phyloP scores from a whole-genome alignment of 225 moss, liverwort and hornwort genomes.

The Neckera pumila region DNA sequence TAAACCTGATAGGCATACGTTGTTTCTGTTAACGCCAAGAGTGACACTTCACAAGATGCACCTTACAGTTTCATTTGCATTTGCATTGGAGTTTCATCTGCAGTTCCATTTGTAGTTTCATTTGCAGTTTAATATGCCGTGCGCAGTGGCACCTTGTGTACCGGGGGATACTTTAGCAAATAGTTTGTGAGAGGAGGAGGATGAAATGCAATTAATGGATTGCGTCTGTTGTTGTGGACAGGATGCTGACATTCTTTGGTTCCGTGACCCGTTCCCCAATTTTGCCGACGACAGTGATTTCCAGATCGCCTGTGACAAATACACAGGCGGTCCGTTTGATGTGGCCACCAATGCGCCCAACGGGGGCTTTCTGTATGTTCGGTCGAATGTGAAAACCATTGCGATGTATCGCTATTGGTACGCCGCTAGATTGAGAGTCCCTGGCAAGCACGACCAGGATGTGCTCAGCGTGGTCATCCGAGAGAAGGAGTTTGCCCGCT shows the following conservation, averaged over 20 bases:
- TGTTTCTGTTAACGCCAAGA: neutral
- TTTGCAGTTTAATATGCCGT: neutral
- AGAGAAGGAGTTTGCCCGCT: constrained; percentile 23
- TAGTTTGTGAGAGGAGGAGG: neutral
- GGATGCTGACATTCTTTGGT: constrained; percentile 94
- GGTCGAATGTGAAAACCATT: constrained; percentile 38
- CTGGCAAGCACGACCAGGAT: constrained; percentile 81
- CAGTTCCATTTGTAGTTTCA: too few relatives aligned
- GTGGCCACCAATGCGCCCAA: constrained; percentile 60
- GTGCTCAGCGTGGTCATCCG: constrained; percentile 65
- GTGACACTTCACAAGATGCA: neutral
- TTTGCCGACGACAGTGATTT: constrained; percentile 58
- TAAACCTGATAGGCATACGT: too few relatives aligned
- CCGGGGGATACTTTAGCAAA: neutral
- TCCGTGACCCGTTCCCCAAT: constrained; percentile 64
- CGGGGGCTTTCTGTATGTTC: constrained; percentile 72
- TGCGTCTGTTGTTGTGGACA: neutral
- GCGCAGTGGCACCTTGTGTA: neutral
- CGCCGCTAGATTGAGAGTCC: constrained; percentile 30
- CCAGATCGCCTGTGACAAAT: constrained; percentile 90
- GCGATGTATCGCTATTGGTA: constrained; percentile 73
- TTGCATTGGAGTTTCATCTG: neutral
- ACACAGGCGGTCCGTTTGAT: constrained; percentile 39
- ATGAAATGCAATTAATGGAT: neutral
- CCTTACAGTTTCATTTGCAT: neutral